A percentile compares a stretch with the other conserved stretches of the same genome.
These are phyloP conservation scores for Acanthamoeba rhysodes DNA, from an alignment of 208 protist genomes.

Conservation along the genomic window DNA sequence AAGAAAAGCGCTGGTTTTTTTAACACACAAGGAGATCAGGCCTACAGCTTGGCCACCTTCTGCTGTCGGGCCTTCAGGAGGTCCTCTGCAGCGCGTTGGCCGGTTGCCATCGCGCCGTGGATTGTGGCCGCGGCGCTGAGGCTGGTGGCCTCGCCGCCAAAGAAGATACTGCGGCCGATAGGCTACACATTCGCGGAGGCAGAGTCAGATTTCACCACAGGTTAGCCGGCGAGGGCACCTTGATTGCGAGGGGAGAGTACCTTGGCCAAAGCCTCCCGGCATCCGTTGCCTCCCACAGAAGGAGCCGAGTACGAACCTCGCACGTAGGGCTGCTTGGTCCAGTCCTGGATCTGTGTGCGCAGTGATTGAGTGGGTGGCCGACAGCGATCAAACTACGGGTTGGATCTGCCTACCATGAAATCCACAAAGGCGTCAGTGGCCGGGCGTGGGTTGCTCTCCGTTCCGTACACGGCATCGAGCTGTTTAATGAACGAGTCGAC, in stretches of 20 bases:
- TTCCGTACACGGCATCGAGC: slow-evolving; percentile 49
- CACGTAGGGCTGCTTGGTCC: slow-evolving; percentile 47
- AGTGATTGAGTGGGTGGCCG: no score
- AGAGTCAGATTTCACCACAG: background rate
- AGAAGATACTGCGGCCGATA: slow-evolving; percentile 20
- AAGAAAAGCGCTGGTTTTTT: no score
- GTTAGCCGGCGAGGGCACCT: background rate
- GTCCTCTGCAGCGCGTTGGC: background rate
- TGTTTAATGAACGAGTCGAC: slow-evolving; percentile 30
- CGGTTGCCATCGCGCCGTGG: background rate
- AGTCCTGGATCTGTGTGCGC: background rate
- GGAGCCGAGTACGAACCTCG: slow-evolving; percentile 38
- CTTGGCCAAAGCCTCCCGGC: background rate
- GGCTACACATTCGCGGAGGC: background rate
- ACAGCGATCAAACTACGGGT: no score
- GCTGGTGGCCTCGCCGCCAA: slow-evolving; percentile 33
- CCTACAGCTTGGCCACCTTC: background rate
- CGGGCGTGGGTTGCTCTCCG: slow-evolving; percentile 13
- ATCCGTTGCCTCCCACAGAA: slow-evolving; percentile 16
- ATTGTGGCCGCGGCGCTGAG: background rate
- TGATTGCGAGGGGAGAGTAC: background rate
- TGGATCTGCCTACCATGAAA: slow-evolving; percentile 30
- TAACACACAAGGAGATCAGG: no score
- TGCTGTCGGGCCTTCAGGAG: slow-evolving; percentile 25
- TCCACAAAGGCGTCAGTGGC: background rate